Percentiles rank a stretch among this genome's conserved stretches.
These are phyloP conservation scores for Apophysomyces variabilis DNA, from an alignment of 371 early-diverging fungal genomes.

Conservation along the genomic window DNA sequence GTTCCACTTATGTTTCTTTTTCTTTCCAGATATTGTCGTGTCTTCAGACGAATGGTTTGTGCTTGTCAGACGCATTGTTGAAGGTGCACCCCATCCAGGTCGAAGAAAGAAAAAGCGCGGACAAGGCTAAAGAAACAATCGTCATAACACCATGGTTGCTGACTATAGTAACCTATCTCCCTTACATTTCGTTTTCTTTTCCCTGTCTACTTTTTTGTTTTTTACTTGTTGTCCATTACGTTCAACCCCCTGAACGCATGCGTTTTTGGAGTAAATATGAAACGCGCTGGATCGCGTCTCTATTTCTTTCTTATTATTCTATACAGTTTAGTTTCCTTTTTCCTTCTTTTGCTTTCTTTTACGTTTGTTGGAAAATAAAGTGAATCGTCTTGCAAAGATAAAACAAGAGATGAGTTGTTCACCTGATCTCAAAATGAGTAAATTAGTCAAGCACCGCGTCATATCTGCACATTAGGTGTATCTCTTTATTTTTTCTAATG, in stretches of 20 bases:
- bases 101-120: constrained; percentile 43
- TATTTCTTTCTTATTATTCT: not conserved
- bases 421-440: too few species aligned
- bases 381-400: too few species aligned
- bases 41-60: constrained; percentile 43
- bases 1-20: too few species aligned
- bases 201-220: not conserved
- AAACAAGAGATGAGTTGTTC: too few species aligned
- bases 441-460: too few species aligned
- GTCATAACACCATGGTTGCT: too few species aligned
- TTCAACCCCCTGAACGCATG: not conserved
- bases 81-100: constrained; percentile 51
- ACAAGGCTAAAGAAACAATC: not conserved
- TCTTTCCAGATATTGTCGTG: constrained; percentile 30
- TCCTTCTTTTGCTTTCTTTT: too few species aligned
- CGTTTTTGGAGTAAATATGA: not conserved
- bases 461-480: too few species aligned
- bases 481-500: too few species aligned
- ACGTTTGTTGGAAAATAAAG: too few species aligned
- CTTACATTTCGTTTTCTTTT: not conserved
- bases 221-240: not conserved
- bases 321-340: not conserved
- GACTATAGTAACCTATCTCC: not conserved
- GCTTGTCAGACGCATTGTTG: constrained; percentile 43
- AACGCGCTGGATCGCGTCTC: constrained; percentile 9